These are phyloP conservation scores for Botrytis paeoniae DNA, from an alignment of 2,329 filamentous ascomycete genomes.

Conservation along the genomic window DNA sequence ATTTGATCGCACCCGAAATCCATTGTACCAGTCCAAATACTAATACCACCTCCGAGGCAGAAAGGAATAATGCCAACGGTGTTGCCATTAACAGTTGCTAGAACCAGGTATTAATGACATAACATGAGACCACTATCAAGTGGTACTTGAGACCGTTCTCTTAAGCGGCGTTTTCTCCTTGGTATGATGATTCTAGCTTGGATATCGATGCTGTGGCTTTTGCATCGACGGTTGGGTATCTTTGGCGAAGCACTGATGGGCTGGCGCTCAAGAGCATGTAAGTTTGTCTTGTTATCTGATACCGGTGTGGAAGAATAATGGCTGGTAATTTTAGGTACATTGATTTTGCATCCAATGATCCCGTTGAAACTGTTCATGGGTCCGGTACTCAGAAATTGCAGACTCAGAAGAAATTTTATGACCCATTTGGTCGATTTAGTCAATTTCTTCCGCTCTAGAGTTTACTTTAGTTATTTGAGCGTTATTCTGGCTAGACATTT, in stretches of 20 bases:
- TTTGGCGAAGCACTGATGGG: not conserved
- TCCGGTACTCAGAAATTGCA: too few relatives aligned
- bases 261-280: not conserved
- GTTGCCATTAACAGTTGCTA: not conserved
- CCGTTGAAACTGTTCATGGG: too few relatives aligned
- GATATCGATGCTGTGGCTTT: not conserved
- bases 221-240: not conserved
- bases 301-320: too few relatives aligned
- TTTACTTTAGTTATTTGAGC: not conserved
- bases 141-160: not conserved
- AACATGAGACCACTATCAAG: not conserved
- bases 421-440: too few relatives aligned
- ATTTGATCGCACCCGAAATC: slow-evolving; percentile 1
- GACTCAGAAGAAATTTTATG: too few relatives aligned
- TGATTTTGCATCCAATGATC: too few relatives aligned
- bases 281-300: not conserved
- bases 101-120: not conserved
- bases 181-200: not conserved
- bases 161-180: not conserved
- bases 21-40: not conserved
- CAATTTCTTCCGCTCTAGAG: not conserved
- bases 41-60: not conserved
- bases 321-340: too few relatives aligned
- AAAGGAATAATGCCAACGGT: slow-evolving; percentile 1
- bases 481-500: not conserved